Evolutionary conservation across 768 basidiomycete genomes (phyloP).

Genomic region (Mycena rebaudengoi): DNA sequence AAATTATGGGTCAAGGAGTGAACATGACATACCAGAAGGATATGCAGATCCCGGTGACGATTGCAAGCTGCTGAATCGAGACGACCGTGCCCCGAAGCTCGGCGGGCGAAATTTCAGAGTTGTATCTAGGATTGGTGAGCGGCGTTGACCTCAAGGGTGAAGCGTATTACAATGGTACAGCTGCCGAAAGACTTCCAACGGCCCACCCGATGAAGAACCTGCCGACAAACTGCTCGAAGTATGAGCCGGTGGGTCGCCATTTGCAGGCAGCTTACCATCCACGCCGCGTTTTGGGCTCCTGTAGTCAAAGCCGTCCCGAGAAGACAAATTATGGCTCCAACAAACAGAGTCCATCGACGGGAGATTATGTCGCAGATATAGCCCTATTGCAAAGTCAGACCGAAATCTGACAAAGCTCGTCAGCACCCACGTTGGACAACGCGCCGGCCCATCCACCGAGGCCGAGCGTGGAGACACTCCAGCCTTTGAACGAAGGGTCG

Average conservation of each 20-base stretch:
- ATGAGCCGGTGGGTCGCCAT: too few relatives aligned
- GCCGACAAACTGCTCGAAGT: slow-evolving; percentile 40
- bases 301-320: slow-evolving; percentile 30
- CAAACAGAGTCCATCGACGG: slow-evolving; percentile 29
- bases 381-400: slow-evolving; percentile 11
- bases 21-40: slow-evolving; percentile 16
- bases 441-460: slow-evolving; percentile 32
- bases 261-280: slow-evolving; percentile 28
- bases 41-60: slow-evolving; percentile 42
- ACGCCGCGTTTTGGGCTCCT: slow-evolving; percentile 27
- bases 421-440: slow-evolving; percentile 18
- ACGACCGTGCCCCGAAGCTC: slow-evolving; percentile 47
- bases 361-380: slow-evolving; percentile 32
- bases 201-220: slow-evolving; percentile 68
- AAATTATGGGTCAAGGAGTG: neutral
- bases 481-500: slow-evolving; percentile 31
- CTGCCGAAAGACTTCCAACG: slow-evolving; percentile 60
- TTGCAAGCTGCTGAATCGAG: slow-evolving; percentile 44
- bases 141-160: slow-evolving; percentile 29
- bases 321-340: slow-evolving; percentile 26
- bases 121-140: slow-evolving; percentile 35
- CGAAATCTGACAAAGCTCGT: neutral
- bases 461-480: slow-evolving; percentile 32
- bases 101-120: slow-evolving; percentile 49
- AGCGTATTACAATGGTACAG: slow-evolving; percentile 33